phyloP scores from a whole-genome alignment of 257 asterid genomes.

The Solanum paucissectum region DNA sequence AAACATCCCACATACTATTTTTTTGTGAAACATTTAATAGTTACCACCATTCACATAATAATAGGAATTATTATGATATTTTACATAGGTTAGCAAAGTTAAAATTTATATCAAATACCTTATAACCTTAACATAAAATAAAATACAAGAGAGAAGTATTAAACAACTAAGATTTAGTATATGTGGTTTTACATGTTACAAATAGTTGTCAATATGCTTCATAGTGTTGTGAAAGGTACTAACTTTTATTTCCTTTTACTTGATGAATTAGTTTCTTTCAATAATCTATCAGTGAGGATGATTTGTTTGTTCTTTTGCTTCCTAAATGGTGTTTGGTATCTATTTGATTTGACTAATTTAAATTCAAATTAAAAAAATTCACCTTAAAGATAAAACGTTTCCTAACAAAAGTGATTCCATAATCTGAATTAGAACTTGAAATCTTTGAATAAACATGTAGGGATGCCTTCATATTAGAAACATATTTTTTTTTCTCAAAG shows the following conservation, averaged over 20 bases:
- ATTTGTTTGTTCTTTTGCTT: background rate
- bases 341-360: background rate
- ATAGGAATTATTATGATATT: background rate
- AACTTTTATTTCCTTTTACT: background rate
- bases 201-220: background rate
- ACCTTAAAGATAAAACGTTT: background rate
- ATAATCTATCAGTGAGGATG: background rate
- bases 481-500: no score
- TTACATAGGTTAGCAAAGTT: background rate
- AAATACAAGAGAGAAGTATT: background rate
- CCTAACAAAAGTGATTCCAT: no score
- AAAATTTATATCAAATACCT: background rate
- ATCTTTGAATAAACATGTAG: background rate
- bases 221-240: background rate
- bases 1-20: background rate
- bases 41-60: background rate
- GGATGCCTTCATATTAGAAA: no score
- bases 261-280: no score
- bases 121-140: background rate
- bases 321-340: background rate
- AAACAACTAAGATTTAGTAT: background rate
- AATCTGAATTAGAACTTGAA: background rate
- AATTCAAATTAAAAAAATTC: rapidly evolving
- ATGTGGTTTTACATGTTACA: background rate
- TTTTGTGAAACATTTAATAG: background rate